These are phyloP conservation scores for Candida pseudofarinosa DNA, from an alignment of 805 yeast genomes.

Conservation along the genomic window DNA sequence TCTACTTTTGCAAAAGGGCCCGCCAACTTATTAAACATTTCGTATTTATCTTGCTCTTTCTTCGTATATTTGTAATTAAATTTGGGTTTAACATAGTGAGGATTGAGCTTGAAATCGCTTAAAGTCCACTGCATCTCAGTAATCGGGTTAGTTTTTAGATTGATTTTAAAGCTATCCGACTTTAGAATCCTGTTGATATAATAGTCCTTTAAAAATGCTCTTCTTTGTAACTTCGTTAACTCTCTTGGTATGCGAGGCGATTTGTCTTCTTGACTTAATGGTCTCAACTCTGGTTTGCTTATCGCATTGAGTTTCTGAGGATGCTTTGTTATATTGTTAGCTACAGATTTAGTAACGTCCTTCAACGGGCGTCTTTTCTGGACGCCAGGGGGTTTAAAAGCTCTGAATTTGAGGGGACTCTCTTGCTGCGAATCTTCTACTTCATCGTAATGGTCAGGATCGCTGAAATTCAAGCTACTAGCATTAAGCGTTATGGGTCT, in stretches of 20 bases:
- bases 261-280: not conserved
- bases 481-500: not conserved
- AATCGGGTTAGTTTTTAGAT: slow-evolving; percentile 30
- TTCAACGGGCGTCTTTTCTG: slow-evolving; percentile 8
- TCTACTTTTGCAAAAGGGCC: slow-evolving; percentile 1
- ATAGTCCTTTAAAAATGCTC: slow-evolving; percentile 24
- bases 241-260: slow-evolving; percentile 2
- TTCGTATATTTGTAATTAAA: slow-evolving; percentile 10
- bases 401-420: not conserved
- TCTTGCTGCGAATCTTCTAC: slow-evolving; percentile 10
- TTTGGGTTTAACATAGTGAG: slow-evolving; percentile 14
- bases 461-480: not conserved
- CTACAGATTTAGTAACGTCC: slow-evolving; percentile 1
- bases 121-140: slow-evolving; percentile 33
- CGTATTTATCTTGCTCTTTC: slow-evolving; percentile 11
- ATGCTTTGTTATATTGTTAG: not conserved
- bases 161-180: slow-evolving; percentile 17
- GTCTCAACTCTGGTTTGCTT: not conserved
- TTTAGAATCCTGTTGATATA: slow-evolving; percentile 18
- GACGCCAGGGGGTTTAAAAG: not conserved
- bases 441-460: not conserved
- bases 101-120: slow-evolving; percentile 33
- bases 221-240: slow-evolving; percentile 30
- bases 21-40: slow-evolving; percentile 10
- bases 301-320: not conserved